Percentiles rank a stretch among this genome's conserved stretches.
These are phyloP conservation scores for Meira miltonrushii DNA, from an alignment of 1,284 basidiomycete genomes.

Conservation along the genomic window DNA sequence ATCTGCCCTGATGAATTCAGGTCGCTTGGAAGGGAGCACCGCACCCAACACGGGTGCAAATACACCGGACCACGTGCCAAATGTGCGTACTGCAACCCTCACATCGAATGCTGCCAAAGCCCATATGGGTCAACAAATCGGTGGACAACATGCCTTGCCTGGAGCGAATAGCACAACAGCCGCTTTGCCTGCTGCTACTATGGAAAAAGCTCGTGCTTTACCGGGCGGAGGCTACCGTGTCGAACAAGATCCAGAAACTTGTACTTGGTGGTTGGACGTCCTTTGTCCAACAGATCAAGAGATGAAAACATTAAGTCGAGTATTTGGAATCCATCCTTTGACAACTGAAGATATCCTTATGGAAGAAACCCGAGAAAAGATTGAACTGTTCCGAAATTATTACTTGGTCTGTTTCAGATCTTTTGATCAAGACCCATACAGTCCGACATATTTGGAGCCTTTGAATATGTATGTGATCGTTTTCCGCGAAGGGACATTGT, in stretches of 20 bases:
- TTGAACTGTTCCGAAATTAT: constrained; percentile 96
- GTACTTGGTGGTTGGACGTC: constrained; percentile 97
- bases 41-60: constrained; percentile 39
- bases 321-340: constrained; percentile 89
- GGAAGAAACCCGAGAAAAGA: constrained; percentile 99
- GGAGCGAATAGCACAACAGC: constrained; percentile 7
- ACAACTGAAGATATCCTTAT: constrained; percentile 99
- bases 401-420: constrained; percentile 98
- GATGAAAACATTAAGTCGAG: constrained; percentile 81
- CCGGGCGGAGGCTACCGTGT: constrained; percentile 44
- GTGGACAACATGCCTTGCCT: constrained; percentile 19
- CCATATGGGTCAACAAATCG: background rate
- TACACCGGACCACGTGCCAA: constrained; percentile 22
- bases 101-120: background rate
- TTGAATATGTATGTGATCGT: constrained; percentile 99
- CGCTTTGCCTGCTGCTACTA: background rate
- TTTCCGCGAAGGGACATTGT: constrained; percentile 90
- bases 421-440: constrained; percentile 98
- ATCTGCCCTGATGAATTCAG: constrained; percentile 5
- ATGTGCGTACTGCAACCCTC: background rate
- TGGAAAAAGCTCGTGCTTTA: constrained; percentile 16
- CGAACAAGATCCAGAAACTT: constrained; percentile 59
- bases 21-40: constrained; percentile 37
- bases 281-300: constrained; percentile 92
- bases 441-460: constrained; percentile 93